These are phyloP conservation scores for Eucalyptus tenuipes DNA, from an alignment of 345 rosid genomes.

Conservation along the genomic window DNA sequence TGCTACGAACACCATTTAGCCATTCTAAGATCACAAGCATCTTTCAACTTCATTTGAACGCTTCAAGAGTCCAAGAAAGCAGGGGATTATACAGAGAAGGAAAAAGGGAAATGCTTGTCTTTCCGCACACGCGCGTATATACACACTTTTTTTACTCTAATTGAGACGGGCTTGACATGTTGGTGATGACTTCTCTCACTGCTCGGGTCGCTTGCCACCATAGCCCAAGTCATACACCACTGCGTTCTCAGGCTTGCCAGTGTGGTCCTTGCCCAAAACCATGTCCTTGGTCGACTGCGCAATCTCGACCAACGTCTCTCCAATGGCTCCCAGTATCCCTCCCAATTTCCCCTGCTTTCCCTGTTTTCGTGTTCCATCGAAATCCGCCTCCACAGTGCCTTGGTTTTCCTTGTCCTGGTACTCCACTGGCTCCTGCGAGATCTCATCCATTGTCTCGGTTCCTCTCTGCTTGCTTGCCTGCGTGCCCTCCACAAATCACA, in stretches of 20 bases:
- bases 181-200: constrained; percentile 20
- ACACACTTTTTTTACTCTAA: not conserved
- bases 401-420: not conserved
- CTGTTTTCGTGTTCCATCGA: constrained; percentile 24
- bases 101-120: not conserved
- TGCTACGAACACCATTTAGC: not conserved
- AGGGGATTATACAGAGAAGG: not conserved
- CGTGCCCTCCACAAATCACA: not conserved
- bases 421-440: not conserved
- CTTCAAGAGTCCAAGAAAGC: not conserved
- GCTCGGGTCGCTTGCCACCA: not conserved
- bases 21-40: not conserved
- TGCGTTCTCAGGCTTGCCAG: not conserved
- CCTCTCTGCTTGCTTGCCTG: not conserved
- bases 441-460: not conserved
- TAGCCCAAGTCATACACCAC: not conserved
- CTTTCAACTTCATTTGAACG: not conserved
- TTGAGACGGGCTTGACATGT: not conserved
- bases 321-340: constrained; percentile 48
- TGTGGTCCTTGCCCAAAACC: constrained; percentile 19
- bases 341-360: constrained; percentile 28
- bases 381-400: constrained; percentile 19
- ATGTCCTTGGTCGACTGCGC: constrained; percentile 47
- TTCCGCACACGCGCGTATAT: not conserved
- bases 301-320: constrained; percentile 65